Conservation (phyloP, 129 eudicot species). For the Saussurea involucrata region DNA sequence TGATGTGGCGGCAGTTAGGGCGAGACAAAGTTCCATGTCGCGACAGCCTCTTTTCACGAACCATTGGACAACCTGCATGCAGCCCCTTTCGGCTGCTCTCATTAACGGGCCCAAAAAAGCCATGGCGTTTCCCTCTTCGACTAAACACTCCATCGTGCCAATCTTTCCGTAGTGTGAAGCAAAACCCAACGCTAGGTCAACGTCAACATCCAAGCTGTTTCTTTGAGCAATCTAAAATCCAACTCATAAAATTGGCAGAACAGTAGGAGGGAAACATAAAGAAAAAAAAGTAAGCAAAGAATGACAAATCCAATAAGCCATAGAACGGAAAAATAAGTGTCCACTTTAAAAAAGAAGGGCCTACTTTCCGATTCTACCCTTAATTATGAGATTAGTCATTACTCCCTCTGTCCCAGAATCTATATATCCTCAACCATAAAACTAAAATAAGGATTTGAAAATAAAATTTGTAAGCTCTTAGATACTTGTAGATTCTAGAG, state of each 20-base stretch:
- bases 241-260: constrained; percentile 12
- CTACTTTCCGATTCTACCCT: neutral
- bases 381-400: neutral
- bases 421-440: too few relatives aligned
- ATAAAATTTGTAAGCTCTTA: too few relatives aligned
- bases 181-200: constrained; percentile 92
- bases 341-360: neutral
- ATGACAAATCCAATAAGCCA: neutral
- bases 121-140: constrained; percentile 93
- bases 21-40: constrained; percentile 99
- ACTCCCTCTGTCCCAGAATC: neutral
- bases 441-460: too few relatives aligned
- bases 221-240: constrained; percentile 77
- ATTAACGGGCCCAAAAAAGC: constrained; percentile 91
- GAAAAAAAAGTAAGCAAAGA: constrained; percentile 9
- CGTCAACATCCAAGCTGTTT: constrained; percentile 95
- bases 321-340: neutral
- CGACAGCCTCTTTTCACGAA: constrained; percentile 88
- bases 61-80: constrained; percentile 91
- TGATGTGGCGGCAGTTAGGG: constrained; percentile 97
- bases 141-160: constrained; percentile 92
- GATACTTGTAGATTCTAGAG: too few relatives aligned
- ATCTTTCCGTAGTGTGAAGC: constrained; percentile 95
- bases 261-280: neutral
- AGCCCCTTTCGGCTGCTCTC: constrained; percentile 95